Evolutionary conservation across 768 basidiomycete genomes (phyloP).

Genomic region (Astraeus odoratus): DNA sequence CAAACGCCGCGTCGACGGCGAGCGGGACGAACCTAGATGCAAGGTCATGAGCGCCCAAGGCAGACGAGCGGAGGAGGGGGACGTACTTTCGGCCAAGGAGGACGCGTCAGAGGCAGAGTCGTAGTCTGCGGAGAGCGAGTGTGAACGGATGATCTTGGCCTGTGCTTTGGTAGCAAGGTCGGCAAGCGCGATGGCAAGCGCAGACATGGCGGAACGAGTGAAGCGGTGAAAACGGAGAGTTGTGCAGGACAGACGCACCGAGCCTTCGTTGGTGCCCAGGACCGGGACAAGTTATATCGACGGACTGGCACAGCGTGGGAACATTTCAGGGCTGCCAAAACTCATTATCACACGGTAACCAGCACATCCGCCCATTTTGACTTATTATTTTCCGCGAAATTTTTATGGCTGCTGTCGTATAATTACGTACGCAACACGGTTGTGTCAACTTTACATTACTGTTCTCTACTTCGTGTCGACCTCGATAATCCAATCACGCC

Average conservation of each 20-base stretch:
- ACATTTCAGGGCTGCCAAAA: slow-evolving; percentile 4
- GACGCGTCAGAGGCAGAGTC: slow-evolving; percentile 15
- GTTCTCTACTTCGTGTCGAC: too few species aligned
- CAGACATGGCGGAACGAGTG: slow-evolving; percentile 19
- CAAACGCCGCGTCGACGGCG: slow-evolving; percentile 11
- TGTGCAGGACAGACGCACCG: neutral
- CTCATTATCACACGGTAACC: neutral
- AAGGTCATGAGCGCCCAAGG: neutral
- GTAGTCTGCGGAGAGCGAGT: slow-evolving; percentile 2
- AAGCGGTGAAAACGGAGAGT: slow-evolving; percentile 6
- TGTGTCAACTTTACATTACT: too few species aligned
- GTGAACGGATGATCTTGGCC: slow-evolving; percentile 8
- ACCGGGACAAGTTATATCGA: slow-evolving; percentile 25
- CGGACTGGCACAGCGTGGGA: slow-evolving; percentile 19
- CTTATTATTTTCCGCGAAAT: neutral
- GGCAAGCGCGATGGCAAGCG: slow-evolving; percentile 18
- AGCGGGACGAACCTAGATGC: slow-evolving; percentile 18
- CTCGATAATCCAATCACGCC: too few species aligned
- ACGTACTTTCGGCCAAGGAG: slow-evolving; percentile 14
- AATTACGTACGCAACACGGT: too few species aligned
- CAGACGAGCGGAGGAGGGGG: neutral
- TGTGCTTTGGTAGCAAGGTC: slow-evolving; percentile 24
- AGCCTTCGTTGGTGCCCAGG: too few species aligned
- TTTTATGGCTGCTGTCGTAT: too few species aligned
- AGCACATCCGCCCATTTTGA: neutral